A percentile compares a stretch with the other conserved stretches of the same genome.
Conservation (phyloP, 352 stramenopile genomes). For the Phytophthora chlamydospora region DNA sequence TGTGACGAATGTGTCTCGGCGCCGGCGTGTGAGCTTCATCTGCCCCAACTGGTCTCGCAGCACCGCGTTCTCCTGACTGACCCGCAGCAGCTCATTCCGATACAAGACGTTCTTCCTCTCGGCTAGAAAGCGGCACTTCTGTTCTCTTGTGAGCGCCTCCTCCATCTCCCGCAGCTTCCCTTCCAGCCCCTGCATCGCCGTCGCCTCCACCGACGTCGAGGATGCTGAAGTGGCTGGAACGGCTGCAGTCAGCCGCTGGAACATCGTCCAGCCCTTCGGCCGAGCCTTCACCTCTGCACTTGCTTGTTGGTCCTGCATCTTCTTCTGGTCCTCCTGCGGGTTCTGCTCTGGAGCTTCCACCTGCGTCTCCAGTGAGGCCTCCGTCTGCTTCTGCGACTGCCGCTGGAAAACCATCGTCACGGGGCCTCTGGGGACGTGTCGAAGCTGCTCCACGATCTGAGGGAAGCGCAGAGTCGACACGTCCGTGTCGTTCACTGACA, state of each 20-base stretch:
- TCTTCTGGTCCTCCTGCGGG: slow-evolving; percentile 5
- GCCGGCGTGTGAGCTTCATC: slow-evolving; percentile 19
- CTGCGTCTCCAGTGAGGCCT: slow-evolving; percentile 9
- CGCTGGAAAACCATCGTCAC: slow-evolving; percentile 57
- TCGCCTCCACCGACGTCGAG: slow-evolving; percentile 6
- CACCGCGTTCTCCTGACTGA: slow-evolving; percentile 62
- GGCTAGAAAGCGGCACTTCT: slow-evolving; percentile 73
- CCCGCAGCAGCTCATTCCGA: slow-evolving; percentile 60
- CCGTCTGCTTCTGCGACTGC: slow-evolving; percentile 1
- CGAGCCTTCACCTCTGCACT: slow-evolving; percentile 13
- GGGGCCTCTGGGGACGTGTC: slow-evolving; percentile 41
- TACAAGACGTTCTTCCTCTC: slow-evolving; percentile 83
- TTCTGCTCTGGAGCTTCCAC: slow-evolving; percentile 20
- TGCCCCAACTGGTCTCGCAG: slow-evolving; percentile 49
- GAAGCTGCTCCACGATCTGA: slow-evolving; percentile 69
- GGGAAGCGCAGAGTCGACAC: slow-evolving; percentile 44
- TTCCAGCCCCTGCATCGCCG: slow-evolving; percentile 39
- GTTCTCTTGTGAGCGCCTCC: slow-evolving; percentile 55
- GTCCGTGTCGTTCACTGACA: slow-evolving; percentile 49
- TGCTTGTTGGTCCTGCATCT: slow-evolving; percentile 13
- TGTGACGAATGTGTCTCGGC: slow-evolving; percentile 35
- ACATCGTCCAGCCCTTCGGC: slow-evolving; percentile 47
- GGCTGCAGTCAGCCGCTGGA: slow-evolving; percentile 41
- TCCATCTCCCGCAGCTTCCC: slow-evolving; percentile 39
- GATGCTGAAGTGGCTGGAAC: slow-evolving; percentile 5